Base-by-base conservation (phyloP, 306 rosid species). In the Malus asiatica region DNA sequence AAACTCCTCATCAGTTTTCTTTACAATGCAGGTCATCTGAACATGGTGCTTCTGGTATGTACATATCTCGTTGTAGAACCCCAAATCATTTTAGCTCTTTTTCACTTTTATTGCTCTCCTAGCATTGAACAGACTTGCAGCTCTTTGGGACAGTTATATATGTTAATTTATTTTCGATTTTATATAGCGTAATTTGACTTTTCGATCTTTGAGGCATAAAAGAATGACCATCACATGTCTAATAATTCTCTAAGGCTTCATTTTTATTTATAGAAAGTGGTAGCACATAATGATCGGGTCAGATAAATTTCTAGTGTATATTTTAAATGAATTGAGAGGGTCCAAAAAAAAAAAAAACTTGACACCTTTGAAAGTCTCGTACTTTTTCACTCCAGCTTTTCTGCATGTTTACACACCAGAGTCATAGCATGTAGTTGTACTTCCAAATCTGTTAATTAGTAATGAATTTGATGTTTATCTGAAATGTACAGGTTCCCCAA, bases 1-100 rank as follows among this genome's bases (percentile, higher is more conserved):
- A 64, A 64, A 13, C 9, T 46, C 84, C 72, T 81, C 48, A 81
- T 81, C 55, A 22, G 30, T 25, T 81, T 71, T 78, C 51, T 79
- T 71, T 70, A 53, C 61, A 48, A 68, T 76, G 87, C 84, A 88
- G 91, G 87, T 83, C 94, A 29, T 94, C 96, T 14, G 97, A 94
- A 45, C 96, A 81, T 78, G 88, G 93, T 68, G 48, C 91, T 83
- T 89, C 89, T 76, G 96, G 98, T 94, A 88, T 48, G 92, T 81
- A 60, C 72, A 84, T 75, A 72, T 81, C 79, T 70, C 40, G 60
- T 22, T 75, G 30, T 75, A 44, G 46, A 22, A 67, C 68, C 33
- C 4, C 22, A 64, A 30, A 8, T 16, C 44, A 30, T 32, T 30
- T 64, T 32, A 32, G 10, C 38, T 8, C 25, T 8, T 23, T 51